These are phyloP conservation scores for Lippia alba DNA, from an alignment of 305 asterid species.

Conservation along the genomic window DNA sequence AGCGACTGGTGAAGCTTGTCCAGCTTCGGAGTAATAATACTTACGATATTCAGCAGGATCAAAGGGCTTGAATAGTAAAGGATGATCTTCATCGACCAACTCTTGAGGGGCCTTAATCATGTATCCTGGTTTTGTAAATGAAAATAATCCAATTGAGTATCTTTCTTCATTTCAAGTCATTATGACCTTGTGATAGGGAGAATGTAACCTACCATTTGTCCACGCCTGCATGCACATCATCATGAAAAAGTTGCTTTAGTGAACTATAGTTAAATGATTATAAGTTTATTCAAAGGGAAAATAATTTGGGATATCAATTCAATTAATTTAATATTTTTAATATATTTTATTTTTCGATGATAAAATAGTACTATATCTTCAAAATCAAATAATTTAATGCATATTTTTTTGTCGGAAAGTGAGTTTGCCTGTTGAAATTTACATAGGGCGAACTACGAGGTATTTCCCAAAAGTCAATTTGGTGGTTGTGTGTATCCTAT, in stretches of 20 bases:
- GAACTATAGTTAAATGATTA: too few relatives aligned
- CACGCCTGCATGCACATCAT: conserved; percentile 47
- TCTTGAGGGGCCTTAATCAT: neutral
- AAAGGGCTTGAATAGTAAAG: conserved; percentile 18
- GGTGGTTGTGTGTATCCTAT: too few relatives aligned
- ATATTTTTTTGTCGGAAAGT: too few relatives aligned
- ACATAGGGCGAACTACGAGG: too few relatives aligned
- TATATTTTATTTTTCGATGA: too few relatives aligned
- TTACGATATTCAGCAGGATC: conserved; percentile 35
- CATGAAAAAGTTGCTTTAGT: neutral
- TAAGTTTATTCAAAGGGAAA: too few relatives aligned
- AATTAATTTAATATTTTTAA: too few relatives aligned
- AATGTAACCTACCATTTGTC: conserved; percentile 54
- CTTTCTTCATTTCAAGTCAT: conserved; percentile 51
- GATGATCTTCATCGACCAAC: conserved; percentile 49
- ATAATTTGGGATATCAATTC: too few relatives aligned
- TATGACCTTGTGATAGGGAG: conserved; percentile 55
- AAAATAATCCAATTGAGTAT: conserved; percentile 46
- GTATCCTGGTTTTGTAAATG: conserved; percentile 44
- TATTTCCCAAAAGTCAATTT: too few relatives aligned
- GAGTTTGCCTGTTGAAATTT: too few relatives aligned
- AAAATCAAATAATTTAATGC: too few relatives aligned
- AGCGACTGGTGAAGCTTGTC: conserved; percentile 39
- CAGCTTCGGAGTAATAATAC: conserved; percentile 38
- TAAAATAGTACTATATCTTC: too few relatives aligned